Percentiles rank a stretch among this genome's conserved stretches.
phyloP scores from a whole-genome alignment of 2,329 filamentous ascomycete species.

The Periconia sp. region DNA sequence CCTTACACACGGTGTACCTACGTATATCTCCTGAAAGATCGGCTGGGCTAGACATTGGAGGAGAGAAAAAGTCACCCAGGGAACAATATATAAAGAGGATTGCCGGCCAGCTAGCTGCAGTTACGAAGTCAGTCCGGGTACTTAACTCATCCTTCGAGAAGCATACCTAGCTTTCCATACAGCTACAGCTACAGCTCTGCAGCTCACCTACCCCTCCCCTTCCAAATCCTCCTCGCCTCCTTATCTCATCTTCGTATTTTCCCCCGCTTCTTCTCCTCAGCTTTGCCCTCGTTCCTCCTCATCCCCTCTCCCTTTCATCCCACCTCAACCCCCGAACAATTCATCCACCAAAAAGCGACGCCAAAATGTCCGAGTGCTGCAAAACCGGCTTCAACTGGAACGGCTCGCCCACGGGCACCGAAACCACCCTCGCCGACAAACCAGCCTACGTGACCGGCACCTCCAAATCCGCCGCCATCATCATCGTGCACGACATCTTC shows the following conservation, averaged over 20 bases:
- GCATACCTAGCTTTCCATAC: too few relatives aligned
- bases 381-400: conserved; percentile 44
- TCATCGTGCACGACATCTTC: conserved; percentile 50
- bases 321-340: not conserved
- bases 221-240: not conserved
- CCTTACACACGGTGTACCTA: too few relatives aligned
- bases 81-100: too few relatives aligned
- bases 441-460: conserved; percentile 48
- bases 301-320: not conserved
- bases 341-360: not conserved
- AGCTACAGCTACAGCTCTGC: not conserved
- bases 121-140: too few relatives aligned
- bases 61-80: too few relatives aligned
- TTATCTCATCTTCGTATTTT: too few relatives aligned
- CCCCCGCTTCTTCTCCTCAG: too few relatives aligned
- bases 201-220: not conserved
- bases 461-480: conserved; percentile 49
- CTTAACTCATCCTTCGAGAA: too few relatives aligned
- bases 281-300: too few relatives aligned
- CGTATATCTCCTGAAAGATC: too few relatives aligned
- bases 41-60: too few relatives aligned
- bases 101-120: too few relatives aligned
- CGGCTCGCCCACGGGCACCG: conserved; percentile 41
- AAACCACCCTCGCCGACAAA: conserved; percentile 37
- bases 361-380: conserved; percentile 36